Evolutionary conservation across 139 green algal species (phyloP).

Genomic region (Coccomyxa sp.): DNA sequence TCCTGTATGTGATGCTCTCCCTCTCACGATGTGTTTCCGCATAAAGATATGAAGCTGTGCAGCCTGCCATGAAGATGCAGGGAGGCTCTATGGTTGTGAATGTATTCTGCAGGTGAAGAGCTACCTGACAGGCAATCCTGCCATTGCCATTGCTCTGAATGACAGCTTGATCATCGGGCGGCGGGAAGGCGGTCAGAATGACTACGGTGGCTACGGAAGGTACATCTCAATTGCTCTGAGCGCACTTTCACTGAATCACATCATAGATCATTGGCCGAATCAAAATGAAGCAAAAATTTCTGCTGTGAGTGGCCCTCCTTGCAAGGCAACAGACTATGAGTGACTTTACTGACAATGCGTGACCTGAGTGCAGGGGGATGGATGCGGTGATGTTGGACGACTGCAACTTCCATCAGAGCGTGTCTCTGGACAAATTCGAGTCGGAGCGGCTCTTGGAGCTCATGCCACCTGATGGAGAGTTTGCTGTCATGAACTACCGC

Average conservation of each 20-base stretch:
- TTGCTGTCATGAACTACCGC: constrained; percentile 94
- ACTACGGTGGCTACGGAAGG: constrained; percentile 19
- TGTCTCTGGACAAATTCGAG: constrained; percentile 80
- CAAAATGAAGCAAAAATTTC: too few species aligned
- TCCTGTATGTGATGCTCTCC: constrained; percentile 71
- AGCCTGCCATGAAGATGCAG: too few species aligned
- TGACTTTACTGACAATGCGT: too few species aligned
- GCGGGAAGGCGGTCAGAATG: constrained; percentile 6
- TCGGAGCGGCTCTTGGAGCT: constrained; percentile 85
- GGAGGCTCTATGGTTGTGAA: too few species aligned
- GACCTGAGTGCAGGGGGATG: too few species aligned
- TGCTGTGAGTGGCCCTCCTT: too few species aligned
- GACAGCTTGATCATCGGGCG: constrained; percentile 60
- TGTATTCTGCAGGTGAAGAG: constrained; percentile 60
- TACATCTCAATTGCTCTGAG: too few species aligned
- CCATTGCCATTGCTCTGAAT: constrained; percentile 83
- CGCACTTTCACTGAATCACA: too few species aligned
- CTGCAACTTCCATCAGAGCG: constrained; percentile 86
- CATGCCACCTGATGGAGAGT: constrained; percentile 83
- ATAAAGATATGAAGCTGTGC: too few species aligned
- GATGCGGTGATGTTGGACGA: constrained; percentile 79
- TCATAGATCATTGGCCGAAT: too few species aligned
- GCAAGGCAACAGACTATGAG: too few species aligned
- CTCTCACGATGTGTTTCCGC: too few species aligned
- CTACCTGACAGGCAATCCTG: constrained; percentile 80